Conservation (phyloP, 352 stramenopile species). For the Blastocystis sp. region DNA sequence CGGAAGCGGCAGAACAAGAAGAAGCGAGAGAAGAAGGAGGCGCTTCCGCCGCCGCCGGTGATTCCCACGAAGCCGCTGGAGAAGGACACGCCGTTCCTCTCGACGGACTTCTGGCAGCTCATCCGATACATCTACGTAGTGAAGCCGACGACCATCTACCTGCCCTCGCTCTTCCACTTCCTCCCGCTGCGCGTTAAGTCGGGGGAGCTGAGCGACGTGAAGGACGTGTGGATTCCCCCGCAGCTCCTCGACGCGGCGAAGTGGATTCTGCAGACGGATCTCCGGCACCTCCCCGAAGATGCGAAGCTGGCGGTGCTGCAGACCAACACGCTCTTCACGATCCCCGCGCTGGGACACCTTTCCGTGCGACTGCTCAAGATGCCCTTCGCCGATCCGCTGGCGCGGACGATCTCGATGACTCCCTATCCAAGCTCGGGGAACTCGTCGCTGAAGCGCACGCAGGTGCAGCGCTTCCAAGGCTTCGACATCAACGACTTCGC, state of each 20-base stretch:
- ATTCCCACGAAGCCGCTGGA: background rate
- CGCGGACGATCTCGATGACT: background rate
- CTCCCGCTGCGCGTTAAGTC: too few relatives aligned
- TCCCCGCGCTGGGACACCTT: background rate
- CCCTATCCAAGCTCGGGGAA: background rate
- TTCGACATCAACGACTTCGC: conserved; percentile 54
- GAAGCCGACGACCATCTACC: background rate
- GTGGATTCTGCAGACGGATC: background rate
- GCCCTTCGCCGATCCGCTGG: background rate
- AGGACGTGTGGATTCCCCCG: background rate
- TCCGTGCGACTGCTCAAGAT: background rate
- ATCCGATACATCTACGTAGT: conserved; percentile 11
- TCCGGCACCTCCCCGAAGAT: background rate
- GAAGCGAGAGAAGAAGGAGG: background rate
- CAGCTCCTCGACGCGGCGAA: background rate
- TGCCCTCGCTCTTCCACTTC: background rate
- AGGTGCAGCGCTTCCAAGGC: conserved; percentile 13
- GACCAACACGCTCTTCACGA: background rate
- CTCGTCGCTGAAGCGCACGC: background rate
- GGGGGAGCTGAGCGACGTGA: background rate
- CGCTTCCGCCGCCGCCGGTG: background rate
- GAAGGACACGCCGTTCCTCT: background rate
- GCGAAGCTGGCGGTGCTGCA: background rate
- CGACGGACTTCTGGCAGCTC: background rate
- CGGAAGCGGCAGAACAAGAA: background rate